These are phyloP conservation scores for Xylaria sp. DNA, from an alignment of 2,329 filamentous ascomycete genomes.

Conservation along the genomic window DNA sequence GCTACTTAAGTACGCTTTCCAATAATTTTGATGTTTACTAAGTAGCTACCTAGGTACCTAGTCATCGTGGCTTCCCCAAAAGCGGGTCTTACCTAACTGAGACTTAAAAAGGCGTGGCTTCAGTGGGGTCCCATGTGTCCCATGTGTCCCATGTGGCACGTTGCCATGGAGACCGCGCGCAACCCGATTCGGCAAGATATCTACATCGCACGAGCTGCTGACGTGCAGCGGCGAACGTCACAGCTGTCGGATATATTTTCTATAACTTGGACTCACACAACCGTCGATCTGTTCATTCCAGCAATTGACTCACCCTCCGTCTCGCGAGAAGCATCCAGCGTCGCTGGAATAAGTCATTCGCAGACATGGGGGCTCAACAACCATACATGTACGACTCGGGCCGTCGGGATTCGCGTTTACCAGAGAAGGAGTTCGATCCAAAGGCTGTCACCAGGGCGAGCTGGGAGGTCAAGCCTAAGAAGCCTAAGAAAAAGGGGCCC, in stretches of 20 bases:
- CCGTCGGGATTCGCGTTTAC: constrained; percentile 43
- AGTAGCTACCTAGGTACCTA: too few relatives aligned
- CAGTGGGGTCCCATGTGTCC: background rate
- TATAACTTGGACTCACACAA: constrained; percentile 21
- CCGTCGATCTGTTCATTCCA: constrained; percentile 32
- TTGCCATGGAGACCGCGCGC: constrained; percentile 46
- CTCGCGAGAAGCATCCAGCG: constrained; percentile 37
- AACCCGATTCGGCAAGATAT: constrained; percentile 29
- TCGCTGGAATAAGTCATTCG: constrained; percentile 39
- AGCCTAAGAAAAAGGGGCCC: constrained; percentile 77
- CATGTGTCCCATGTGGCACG: constrained; percentile 19
- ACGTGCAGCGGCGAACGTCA: constrained; percentile 20
- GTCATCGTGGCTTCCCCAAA: background rate
- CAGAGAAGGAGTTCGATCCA: constrained; percentile 68
- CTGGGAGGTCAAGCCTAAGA: constrained; percentile 71
- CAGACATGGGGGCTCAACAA: constrained; percentile 47
- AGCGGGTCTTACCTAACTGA: background rate
- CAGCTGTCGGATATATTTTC: constrained; percentile 17
- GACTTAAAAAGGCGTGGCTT: background rate
- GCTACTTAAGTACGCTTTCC: too few relatives aligned
- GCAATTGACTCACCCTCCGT: constrained; percentile 17
- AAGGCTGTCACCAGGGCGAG: constrained; percentile 86
- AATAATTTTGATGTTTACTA: too few relatives aligned
- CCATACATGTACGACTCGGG: constrained; percentile 49
- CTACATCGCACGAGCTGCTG: constrained; percentile 25